Conservation (phyloP, 345 rosid genomes). For the Acer negundo region DNA sequence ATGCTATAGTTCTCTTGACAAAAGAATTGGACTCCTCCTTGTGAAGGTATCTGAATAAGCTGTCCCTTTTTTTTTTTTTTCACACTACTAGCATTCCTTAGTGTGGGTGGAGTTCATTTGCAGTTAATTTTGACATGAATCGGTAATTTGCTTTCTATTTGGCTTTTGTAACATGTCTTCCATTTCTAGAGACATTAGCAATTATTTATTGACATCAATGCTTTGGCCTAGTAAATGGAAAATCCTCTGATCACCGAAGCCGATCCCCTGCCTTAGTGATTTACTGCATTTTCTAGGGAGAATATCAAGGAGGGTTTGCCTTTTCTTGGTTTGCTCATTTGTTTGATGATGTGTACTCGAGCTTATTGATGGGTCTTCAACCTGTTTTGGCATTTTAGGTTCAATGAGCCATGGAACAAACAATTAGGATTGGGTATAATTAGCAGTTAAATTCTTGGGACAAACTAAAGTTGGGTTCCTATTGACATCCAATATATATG, state of each 20-base stretch:
- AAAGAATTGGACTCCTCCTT: conserved; percentile 86
- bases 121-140: background rate
- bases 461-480: no score
- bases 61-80: background rate
- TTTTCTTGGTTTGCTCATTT: background rate
- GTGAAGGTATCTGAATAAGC: conserved; percentile 62
- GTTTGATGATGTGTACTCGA: background rate
- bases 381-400: background rate
- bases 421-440: no score
- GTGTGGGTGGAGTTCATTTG: background rate
- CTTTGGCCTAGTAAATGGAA: background rate
- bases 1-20: conserved; percentile 72
- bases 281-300: background rate
- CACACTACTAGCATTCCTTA: background rate
- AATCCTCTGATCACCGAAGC: background rate
- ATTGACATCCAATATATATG: background rate
- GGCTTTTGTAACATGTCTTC: background rate
- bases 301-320: background rate
- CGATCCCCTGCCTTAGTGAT: background rate
- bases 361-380: background rate
- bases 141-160: background rate
- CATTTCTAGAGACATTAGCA: background rate
- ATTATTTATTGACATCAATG: background rate
- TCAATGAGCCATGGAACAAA: no score
- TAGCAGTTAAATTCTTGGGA: no score